Percentiles rank a stretch among this genome's conserved stretches.
phyloP scores from a whole-genome alignment of 495 filamentous ascomycete species.

The Penicillium paradoxum region DNA sequence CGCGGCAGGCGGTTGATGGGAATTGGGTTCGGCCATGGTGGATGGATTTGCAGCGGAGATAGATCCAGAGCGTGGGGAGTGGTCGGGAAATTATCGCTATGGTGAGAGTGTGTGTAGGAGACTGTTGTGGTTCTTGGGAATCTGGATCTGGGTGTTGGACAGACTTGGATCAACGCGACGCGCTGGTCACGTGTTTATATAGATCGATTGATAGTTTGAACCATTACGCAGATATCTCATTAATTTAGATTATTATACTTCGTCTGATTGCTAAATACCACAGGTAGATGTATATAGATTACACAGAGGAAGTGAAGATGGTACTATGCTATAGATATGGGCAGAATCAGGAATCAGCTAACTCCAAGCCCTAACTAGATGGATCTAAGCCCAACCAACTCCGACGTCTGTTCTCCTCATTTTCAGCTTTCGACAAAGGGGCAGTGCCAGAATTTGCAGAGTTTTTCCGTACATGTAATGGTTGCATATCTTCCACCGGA shows the following conservation, averaged over 20 bases:
- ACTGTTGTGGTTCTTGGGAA: slow-evolving; percentile 7
- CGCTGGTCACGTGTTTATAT: slow-evolving; percentile 16
- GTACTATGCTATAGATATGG: background rate
- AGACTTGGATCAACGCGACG: slow-evolving; percentile 14
- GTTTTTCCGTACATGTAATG: background rate
- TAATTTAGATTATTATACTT: too few relatives aligned
- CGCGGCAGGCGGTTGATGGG: slow-evolving; percentile 12
- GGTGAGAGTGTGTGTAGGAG: background rate
- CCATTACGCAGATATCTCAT: background rate
- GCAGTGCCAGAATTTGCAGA: background rate
- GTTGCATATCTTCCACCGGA: background rate
- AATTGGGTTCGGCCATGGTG: slow-evolving; percentile 17
- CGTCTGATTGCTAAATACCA: too few relatives aligned
- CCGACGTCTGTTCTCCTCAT: background rate
- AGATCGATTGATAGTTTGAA: background rate
- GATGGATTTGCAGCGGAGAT: background rate
- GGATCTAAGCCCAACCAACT: slow-evolving; percentile 1
- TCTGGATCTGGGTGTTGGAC: slow-evolving; percentile 8
- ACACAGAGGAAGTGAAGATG: background rate
- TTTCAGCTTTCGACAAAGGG: background rate
- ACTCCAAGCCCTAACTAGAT: background rate
- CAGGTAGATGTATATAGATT: background rate
- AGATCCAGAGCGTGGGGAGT: background rate
- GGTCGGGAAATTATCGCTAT: background rate
- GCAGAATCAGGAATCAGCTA: background rate